phyloP scores from a whole-genome alignment of 2,329 filamentous ascomycete species.

The Nigrospora osmanthi region DNA sequence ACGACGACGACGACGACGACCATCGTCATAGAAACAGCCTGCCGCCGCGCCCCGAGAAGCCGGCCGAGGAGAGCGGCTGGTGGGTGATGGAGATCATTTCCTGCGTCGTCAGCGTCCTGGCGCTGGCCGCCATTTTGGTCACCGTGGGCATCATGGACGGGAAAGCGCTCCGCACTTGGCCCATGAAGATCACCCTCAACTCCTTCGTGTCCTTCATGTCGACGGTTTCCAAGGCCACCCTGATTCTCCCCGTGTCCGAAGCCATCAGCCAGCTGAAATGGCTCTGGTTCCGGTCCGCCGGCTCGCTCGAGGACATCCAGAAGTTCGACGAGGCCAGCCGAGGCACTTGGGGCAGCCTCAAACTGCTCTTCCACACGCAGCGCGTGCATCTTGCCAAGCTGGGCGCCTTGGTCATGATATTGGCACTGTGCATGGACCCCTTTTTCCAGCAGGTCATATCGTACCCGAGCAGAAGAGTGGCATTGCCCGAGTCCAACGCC shows the following conservation, averaged over 20 bases:
- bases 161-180: constrained; percentile 5
- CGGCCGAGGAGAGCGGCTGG: constrained; percentile 1
- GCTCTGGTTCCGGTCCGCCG: constrained; percentile 6
- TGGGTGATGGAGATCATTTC: constrained; percentile 5
- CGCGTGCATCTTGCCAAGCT: constrained; percentile 7
- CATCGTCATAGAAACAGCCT: neutral
- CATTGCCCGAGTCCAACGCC: neutral
- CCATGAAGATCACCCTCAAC: constrained; percentile 9
- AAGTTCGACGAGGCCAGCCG: constrained; percentile 10
- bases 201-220: constrained; percentile 9
- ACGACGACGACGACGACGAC: too few species aligned
- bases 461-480: constrained; percentile 4
- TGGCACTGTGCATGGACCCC: constrained; percentile 6
- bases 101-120: constrained; percentile 5
- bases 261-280: constrained; percentile 10
- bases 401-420: constrained; percentile 9
- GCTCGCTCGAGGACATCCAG: constrained; percentile 8
- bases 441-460: constrained; percentile 8
- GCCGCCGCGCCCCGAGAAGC: neutral
- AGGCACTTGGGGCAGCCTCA: constrained; percentile 8
- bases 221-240: constrained; percentile 7
- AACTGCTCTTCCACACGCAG: constrained; percentile 4
- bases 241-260: constrained; percentile 6
- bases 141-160: constrained; percentile 4
- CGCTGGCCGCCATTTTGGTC: constrained; percentile 4